A percentile compares a stretch with the other conserved stretches of the same genome.
Evolutionary conservation across 2,329 filamentous ascomycete species (phyloP).

Genomic region (Massarina eburnea): DNA sequence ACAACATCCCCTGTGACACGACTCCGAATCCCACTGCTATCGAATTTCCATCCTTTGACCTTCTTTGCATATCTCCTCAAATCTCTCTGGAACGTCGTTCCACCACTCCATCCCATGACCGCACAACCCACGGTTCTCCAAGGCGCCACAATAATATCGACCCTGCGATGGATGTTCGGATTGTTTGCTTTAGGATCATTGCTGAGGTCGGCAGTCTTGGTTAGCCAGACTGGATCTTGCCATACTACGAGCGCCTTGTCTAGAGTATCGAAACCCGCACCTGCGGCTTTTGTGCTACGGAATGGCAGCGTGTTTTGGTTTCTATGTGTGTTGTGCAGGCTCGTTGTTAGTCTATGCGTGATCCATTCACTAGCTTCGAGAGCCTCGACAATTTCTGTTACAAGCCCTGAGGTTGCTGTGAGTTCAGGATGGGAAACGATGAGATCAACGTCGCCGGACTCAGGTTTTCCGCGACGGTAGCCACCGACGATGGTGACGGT

Average conservation of each 20-base stretch:
- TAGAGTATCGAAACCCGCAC: slow-evolving; percentile 76
- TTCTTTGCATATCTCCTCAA: slow-evolving; percentile 77
- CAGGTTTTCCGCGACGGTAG: slow-evolving; percentile 74
- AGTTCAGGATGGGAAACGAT: slow-evolving; percentile 79
- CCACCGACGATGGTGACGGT: slow-evolving; percentile 73
- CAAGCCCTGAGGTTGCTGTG: slow-evolving; percentile 65
- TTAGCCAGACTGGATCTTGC: slow-evolving; percentile 65
- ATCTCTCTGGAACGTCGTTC: slow-evolving; percentile 87
- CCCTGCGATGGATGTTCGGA: slow-evolving; percentile 74
- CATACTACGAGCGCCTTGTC: slow-evolving; percentile 94
- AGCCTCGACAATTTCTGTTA: slow-evolving; percentile 68
- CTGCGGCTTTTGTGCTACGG: slow-evolving; percentile 44
- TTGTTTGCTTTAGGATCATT: slow-evolving; percentile 55
- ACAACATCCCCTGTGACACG: slow-evolving; percentile 67
- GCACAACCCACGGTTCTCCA: slow-evolving; percentile 91
- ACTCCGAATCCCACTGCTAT: slow-evolving; percentile 81
- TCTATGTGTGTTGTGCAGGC: slow-evolving; percentile 69
- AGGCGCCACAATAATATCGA: slow-evolving; percentile 88
- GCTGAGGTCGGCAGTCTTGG: slow-evolving; percentile 39
- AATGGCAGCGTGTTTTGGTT: slow-evolving; percentile 67
- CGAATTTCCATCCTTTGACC: slow-evolving; percentile 77
- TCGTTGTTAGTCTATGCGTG: slow-evolving; percentile 77
- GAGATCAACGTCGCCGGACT: slow-evolving; percentile 81
- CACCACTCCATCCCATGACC: slow-evolving; percentile 84
- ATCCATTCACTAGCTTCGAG: slow-evolving; percentile 72